Percentiles rank a stretch among this genome's conserved stretches.
phyloP scores from a whole-genome alignment of 192 early-diverging fungal genomes.

The Backusella liffmaniae region DNA sequence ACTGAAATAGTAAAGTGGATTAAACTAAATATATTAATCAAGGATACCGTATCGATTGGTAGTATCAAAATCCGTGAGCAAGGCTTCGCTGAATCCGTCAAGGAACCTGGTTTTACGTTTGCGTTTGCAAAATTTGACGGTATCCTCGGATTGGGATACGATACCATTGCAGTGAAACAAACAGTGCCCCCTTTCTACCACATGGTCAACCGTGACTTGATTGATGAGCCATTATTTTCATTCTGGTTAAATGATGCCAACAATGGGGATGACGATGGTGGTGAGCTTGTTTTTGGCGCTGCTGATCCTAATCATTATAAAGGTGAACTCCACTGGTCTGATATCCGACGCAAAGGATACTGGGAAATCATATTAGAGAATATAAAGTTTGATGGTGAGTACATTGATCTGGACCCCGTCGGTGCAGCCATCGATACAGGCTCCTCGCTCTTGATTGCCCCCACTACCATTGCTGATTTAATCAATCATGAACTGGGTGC shows the following conservation, averaged over 20 bases:
- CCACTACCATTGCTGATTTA: constrained; percentile 75
- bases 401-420: constrained; percentile 59
- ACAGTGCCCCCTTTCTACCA: constrained; percentile 96
- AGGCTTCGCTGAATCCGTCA: constrained; percentile 94
- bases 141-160: constrained; percentile 91
- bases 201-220: constrained; percentile 75
- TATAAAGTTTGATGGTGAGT: constrained; percentile 77
- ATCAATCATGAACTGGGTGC: constrained; percentile 92
- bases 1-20: neutral
- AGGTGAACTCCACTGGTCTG: constrained; percentile 75
- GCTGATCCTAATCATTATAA: constrained; percentile 73
- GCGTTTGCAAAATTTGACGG: constrained; percentile 96
- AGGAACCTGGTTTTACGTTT: constrained; percentile 96
- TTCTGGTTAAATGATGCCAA: constrained; percentile 84
- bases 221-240: constrained; percentile 87
- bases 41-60: constrained; percentile 76
- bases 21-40: neutral
- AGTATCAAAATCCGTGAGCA: constrained; percentile 67
- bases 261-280: constrained; percentile 63
- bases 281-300: constrained; percentile 90
- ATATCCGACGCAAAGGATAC: constrained; percentile 90
- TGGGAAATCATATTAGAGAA: constrained; percentile 93
- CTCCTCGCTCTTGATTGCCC: constrained; percentile 80
- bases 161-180: constrained; percentile 82
- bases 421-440: constrained; percentile 94